These are phyloP conservation scores for Hypericum androsaemum DNA, from an alignment of 345 rosid genomes.

Conservation along the genomic window DNA sequence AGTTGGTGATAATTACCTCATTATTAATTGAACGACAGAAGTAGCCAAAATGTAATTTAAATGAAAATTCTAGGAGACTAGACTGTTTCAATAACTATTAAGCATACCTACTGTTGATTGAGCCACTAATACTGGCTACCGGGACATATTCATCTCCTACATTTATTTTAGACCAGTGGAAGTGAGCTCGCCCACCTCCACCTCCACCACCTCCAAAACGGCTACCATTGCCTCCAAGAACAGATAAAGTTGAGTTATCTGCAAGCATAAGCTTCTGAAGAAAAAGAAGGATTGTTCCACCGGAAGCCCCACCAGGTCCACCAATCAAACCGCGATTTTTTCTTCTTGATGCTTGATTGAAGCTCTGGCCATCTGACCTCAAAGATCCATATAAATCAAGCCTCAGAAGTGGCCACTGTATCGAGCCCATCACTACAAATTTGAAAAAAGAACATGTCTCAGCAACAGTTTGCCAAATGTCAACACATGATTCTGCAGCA, in stretches of 20 bases:
- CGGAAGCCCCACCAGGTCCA: constrained; percentile 97
- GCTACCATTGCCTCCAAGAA: constrained; percentile 77
- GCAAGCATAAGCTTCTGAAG: constrained; percentile 70
- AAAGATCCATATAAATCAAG: constrained; percentile 70
- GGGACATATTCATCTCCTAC: constrained; percentile 69
- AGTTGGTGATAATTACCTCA: too few species aligned
- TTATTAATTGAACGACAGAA: too few species aligned
- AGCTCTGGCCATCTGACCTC: constrained; percentile 84
- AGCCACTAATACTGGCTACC: constrained; percentile 61
- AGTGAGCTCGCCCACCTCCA: constrained; percentile 97
- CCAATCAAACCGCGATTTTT: constrained; percentile 53
- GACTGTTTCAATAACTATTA: background rate
- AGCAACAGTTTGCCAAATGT: constrained; percentile 1
- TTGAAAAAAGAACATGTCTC: constrained; percentile 14
- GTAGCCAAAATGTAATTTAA: too few species aligned
- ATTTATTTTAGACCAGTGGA: constrained; percentile 85
- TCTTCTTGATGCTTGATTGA: constrained; percentile 27
- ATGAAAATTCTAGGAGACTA: too few species aligned
- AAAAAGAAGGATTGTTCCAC: constrained; percentile 94
- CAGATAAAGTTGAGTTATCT: constrained; percentile 58
- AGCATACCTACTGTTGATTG: constrained; percentile 57
- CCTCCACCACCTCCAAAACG: constrained; percentile 92
- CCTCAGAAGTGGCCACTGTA: constrained; percentile 61
- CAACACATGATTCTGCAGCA: background rate
- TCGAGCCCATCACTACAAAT: constrained; percentile 72